phyloP scores from a whole-genome alignment of 106 monocot genomes.

The Iris macrosiphon region DNA sequence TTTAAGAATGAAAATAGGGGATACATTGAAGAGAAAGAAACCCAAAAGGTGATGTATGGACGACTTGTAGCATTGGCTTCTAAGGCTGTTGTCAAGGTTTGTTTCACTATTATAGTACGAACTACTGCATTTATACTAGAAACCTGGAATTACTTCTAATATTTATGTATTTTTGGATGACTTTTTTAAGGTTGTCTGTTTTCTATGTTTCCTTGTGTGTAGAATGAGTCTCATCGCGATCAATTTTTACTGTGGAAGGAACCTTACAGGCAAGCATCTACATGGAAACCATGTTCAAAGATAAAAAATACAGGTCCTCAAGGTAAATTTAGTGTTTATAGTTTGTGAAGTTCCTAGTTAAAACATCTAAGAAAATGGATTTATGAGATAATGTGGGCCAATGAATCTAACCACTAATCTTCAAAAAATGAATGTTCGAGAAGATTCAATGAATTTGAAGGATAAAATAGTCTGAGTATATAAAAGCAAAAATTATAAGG shows the following conservation, averaged over 20 bases:
- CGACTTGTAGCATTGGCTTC: conserved; percentile 36
- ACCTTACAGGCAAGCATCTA: conserved; percentile 25
- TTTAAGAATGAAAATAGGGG: conserved; percentile 24
- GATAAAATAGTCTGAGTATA: no score
- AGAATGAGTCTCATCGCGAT: conserved; percentile 30
- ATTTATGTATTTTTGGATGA: background rate
- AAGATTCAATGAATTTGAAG: no score
- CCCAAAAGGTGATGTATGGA: conserved; percentile 32
- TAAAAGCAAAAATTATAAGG: no score
- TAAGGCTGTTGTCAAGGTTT: conserved; percentile 35
- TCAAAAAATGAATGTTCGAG: no score
- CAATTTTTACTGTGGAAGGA: conserved; percentile 41
- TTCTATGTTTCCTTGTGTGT: conserved; percentile 8
- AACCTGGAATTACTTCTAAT: background rate
- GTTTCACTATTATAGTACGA: background rate
- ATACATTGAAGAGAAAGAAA: conserved; percentile 9
- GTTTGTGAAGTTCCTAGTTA: background rate
- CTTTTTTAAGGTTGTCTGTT: no score
- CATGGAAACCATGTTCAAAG: conserved; percentile 68
- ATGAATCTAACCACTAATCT: no score
- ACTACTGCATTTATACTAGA: background rate
- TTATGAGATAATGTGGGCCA: no score
- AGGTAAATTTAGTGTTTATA: conserved; percentile 24
- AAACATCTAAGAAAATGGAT: background rate
- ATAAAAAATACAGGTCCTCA: conserved; percentile 17